Percentiles rank a stretch among this genome's conserved stretches.
Conservation (phyloP, 768 basidiomycete species). For the Macrolepiota fuliginosa region DNA sequence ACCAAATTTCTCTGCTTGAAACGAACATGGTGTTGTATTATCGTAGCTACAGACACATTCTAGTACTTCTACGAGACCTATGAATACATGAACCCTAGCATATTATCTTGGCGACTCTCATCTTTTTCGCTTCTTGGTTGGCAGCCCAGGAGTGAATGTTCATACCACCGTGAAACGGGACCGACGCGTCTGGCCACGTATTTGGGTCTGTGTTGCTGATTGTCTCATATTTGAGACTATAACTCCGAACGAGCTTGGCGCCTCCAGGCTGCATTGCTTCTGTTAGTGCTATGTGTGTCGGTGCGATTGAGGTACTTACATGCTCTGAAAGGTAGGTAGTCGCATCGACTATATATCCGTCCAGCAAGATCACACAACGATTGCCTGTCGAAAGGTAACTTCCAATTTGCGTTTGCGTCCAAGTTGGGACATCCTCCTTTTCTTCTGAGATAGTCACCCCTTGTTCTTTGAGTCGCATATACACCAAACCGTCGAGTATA, state of each 20-base stretch:
- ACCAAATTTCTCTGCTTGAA: neutral
- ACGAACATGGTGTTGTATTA: too few species aligned
- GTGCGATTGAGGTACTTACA: conserved; percentile 39
- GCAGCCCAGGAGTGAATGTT: conserved; percentile 71
- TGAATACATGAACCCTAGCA: neutral
- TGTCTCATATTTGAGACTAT: conserved; percentile 29
- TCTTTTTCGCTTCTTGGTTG: conserved; percentile 41
- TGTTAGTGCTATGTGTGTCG: neutral
- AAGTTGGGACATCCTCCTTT: conserved; percentile 26
- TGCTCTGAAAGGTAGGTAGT: conserved; percentile 63
- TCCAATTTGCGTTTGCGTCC: conserved; percentile 37
- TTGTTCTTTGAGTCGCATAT: conserved; percentile 45
- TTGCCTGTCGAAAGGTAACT: conserved; percentile 29
- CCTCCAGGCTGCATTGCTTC: conserved; percentile 58
- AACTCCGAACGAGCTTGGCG: conserved; percentile 46
- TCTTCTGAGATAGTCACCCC: conserved; percentile 7
- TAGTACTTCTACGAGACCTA: neutral
- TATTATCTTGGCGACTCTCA: conserved; percentile 45
- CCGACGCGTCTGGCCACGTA: conserved; percentile 42
- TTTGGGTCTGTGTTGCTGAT: conserved; percentile 16
- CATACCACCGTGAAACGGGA: conserved; percentile 70
- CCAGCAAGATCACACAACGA: conserved; percentile 52
- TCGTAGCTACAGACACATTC: neutral
- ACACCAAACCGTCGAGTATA: conserved; percentile 40
- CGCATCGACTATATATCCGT: conserved; percentile 61